Conservation (phyloP, 768 basidiomycete genomes). For the Pleurotus djamor region DNA sequence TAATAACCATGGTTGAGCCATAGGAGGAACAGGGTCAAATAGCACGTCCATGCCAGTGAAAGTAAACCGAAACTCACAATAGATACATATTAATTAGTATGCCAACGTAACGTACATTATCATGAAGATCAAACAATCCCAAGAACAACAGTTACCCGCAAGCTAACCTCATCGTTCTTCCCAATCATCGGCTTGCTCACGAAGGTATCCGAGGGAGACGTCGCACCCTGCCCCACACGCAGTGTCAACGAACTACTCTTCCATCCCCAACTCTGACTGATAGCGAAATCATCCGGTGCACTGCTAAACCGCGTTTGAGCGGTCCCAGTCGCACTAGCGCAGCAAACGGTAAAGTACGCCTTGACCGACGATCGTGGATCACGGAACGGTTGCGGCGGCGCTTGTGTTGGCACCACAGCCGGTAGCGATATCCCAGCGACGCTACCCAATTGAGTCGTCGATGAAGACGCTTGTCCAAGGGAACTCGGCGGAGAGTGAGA, state of each 20-base stretch:
- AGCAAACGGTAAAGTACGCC: conserved; percentile 84
- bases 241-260: conserved; percentile 55
- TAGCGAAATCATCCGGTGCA: conserved; percentile 80
- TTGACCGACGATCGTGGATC: conserved; percentile 70
- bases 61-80: too few species aligned
- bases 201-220: conserved; percentile 25
- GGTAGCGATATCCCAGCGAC: conserved; percentile 22
- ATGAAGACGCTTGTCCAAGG: not conserved
- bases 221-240: conserved; percentile 48
- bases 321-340: conserved; percentile 78
- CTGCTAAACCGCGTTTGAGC: conserved; percentile 83
- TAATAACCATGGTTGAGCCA: too few species aligned
- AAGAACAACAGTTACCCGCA: conserved; percentile 78
- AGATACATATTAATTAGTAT: too few species aligned
- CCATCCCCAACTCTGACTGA: conserved; percentile 95
- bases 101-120: too few species aligned
- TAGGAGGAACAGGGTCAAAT: too few species aligned
- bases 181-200: conserved; percentile 16
- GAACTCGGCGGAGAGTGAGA: conserved; percentile 19
- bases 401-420: conserved; percentile 38
- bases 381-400: conserved; percentile 69
- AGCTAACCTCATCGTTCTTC: conserved; percentile 47
- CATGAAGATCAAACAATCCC: conserved; percentile 54
- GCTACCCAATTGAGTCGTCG: conserved; percentile 8
- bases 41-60: too few species aligned